Evolutionary conservation across 2,329 filamentous ascomycete species (phyloP).

Genomic region (Claviceps africana): DNA sequence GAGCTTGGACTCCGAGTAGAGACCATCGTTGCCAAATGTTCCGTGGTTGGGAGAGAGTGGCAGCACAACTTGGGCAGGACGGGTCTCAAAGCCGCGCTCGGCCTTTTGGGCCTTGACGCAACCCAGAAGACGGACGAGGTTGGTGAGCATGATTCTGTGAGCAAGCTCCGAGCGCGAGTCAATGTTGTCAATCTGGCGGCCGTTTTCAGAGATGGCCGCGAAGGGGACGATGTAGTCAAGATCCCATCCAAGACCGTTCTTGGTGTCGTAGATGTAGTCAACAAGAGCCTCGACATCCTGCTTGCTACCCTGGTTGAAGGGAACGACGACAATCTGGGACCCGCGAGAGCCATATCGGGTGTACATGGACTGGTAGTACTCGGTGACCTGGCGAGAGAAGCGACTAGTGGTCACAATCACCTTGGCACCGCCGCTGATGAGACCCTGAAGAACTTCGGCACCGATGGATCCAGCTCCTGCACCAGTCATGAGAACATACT

Average conservation of each 20-base stretch:
- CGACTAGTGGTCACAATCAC: slow-evolving; percentile 93
- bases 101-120: slow-evolving; percentile 84
- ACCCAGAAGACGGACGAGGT: slow-evolving; percentile 81
- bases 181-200: slow-evolving; percentile 89
- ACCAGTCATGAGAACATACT: slow-evolving; percentile 96
- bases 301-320: slow-evolving; percentile 98
- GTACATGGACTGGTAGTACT: slow-evolving; percentile 99
- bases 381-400: slow-evolving; percentile 92
- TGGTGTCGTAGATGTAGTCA: slow-evolving; percentile 91
- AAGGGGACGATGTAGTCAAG: slow-evolving; percentile 93
- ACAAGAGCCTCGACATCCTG: slow-evolving; percentile 91
- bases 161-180: slow-evolving; percentile 97
- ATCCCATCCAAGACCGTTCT: slow-evolving; percentile 96
- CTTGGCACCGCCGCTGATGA: slow-evolving; percentile 93
- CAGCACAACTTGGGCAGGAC: slow-evolving; percentile 89
- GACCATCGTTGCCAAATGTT: slow-evolving; percentile 92
- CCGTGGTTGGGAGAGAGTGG: slow-evolving; percentile 96
- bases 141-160: slow-evolving; percentile 98
- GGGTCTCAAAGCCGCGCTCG: slow-evolving; percentile 77
- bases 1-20: slow-evolving; percentile 97
- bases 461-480: slow-evolving; percentile 96
- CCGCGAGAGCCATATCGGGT: slow-evolving; percentile 84
- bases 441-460: slow-evolving; percentile 86
- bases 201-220: slow-evolving; percentile 93
- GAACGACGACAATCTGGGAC: slow-evolving; percentile 92